Base-by-base conservation (phyloP, 768 basidiomycete species). In the Boletus pseudopeckii region DNA sequence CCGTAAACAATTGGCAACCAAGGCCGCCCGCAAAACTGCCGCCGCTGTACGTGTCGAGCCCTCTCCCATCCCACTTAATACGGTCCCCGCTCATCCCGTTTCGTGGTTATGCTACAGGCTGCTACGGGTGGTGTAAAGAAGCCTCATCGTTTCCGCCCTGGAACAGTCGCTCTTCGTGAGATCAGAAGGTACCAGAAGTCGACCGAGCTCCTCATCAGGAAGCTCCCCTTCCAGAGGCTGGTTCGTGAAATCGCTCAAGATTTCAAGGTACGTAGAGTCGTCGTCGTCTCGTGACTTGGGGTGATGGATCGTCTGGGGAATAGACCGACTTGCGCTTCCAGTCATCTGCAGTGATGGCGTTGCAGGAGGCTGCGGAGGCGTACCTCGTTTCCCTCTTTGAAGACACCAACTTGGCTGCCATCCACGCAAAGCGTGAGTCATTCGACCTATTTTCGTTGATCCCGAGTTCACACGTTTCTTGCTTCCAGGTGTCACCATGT, bases 121-220 rank as follows among this genome's bases (percentile, higher is more conserved):
- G 83, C 89, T 53, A 88, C 94, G 58, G 94, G 94, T 76, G 94
- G 94, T 85, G 94, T 97, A 67, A 98, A 98, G 95, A 99, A 98
- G 82, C 96, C 95, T 56, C 95, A 98, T 75, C 82, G 95, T 72
- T 98, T 96, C 87, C 84, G 90, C 69, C 90, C 90, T 64, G 90
- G 96, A 80, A 99, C 96, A 62, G 96, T 99, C 80, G 96, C 96
- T 62, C 92, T 99, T 61, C 94, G 96, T 82, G 95, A 98, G 77
- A 98, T 98, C 67, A 80, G 96, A 71, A 83, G 94, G 74, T 97
- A 98, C 82, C 94, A 98, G 76, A 97, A 97, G 81, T 94, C 92
- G 57, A 98, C 96, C 60, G 96, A 98, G 82, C 87, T 99, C 62
- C 85, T 98, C 67, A 98, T 98, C 82, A 84, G 96, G 79, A 98